Base-by-base conservation (phyloP, 1,139 yeast species). In the Zhuliangozyma blackwelliae region DNA sequence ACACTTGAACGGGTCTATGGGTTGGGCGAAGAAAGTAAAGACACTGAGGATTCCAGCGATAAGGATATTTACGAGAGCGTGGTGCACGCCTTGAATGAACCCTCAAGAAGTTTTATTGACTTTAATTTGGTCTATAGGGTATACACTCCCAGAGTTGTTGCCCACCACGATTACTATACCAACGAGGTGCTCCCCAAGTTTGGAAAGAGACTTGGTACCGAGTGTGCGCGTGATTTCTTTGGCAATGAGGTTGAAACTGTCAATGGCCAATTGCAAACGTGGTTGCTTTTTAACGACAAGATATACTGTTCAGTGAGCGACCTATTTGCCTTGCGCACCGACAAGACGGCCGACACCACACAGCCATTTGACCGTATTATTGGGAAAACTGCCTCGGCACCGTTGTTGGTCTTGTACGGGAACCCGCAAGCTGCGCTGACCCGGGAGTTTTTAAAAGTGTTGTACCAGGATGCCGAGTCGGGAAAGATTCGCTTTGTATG, bases 401-500 rank as follows among this genome's bases (percentile, higher is more conserved):
- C 75, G 0, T 33, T 67, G 11, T 49, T 67, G 38, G 43, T 61
- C 1, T 50, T 70, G 10, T 85, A 84, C 66, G 81, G 79, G 7
- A 78, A 75, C 45, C 64, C 77, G 5, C 47, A 58, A 3, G 68
- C 77, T 11, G 57, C 54, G 1, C 58, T 63, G 5, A 84, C 88
- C 50, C 62, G 63, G 10, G 62, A 60, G 3, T 82, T 85, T 63
- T 80, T 87, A 46, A 57, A 65, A 20, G 74, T 77, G 40, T 60
- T 92, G 39, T 71, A 68, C 43, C 73, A 75, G 32, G 78, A 83
- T 39, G 84, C 95, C 0, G 52, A 61, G 7, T 56, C 64, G 1
- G 94, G 87, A 0, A 85, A 86, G 49, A 56, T 89, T 25, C 70
- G 87, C 40, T 83, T 86, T 54, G 73, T 82, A 3, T 77, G 95